Percentiles rank a stretch among this genome's conserved stretches.
phyloP scores from a whole-genome alignment of 805 yeast species.

The Sungouiella thailandica region DNA sequence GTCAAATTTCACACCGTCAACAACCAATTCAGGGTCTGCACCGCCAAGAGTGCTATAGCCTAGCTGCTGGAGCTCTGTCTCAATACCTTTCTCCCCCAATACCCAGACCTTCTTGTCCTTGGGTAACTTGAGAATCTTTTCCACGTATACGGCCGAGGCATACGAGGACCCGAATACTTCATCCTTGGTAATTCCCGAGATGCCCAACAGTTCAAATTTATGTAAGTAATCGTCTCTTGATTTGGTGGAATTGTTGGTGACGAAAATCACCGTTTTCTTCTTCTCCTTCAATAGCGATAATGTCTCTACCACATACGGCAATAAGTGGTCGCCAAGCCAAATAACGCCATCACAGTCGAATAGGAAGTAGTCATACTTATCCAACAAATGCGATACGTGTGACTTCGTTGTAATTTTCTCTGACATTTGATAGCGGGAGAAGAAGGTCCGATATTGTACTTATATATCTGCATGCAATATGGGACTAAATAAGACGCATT shows the following conservation, averaged over 20 bases:
- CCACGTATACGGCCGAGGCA: constrained; percentile 83
- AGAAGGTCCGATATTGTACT: too few species aligned
- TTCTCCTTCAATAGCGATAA: constrained; percentile 48
- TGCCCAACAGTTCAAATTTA: constrained; percentile 62
- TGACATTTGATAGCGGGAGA: constrained; percentile 40
- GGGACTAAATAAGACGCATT: too few species aligned
- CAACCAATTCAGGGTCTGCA: constrained; percentile 53
- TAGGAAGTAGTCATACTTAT: constrained; percentile 73
- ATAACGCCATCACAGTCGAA: constrained; percentile 98
- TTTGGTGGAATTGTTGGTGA: constrained; percentile 93
- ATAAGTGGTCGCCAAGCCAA: constrained; percentile 81
- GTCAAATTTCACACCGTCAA: constrained; percentile 46
- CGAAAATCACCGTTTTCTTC: constrained; percentile 76
- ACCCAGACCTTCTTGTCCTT: constrained; percentile 81
- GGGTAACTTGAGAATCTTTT: constrained; percentile 69
- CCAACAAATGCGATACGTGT: constrained; percentile 51
- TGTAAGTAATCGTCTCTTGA: constrained; percentile 70
- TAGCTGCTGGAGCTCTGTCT: constrained; percentile 65
- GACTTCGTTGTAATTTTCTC: constrained; percentile 43
- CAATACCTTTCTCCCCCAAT: constrained; percentile 83
- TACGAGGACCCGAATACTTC: constrained; percentile 91
- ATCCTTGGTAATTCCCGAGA: constrained; percentile 45
- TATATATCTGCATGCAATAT: too few species aligned
- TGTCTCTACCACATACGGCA: constrained; percentile 79
- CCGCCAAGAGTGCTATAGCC: constrained; percentile 86